Percentiles rank a stretch among this genome's conserved stretches.
These are phyloP conservation scores for Geotrichum australiense DNA, from an alignment of 1,139 yeast species.

Conservation along the genomic window DNA sequence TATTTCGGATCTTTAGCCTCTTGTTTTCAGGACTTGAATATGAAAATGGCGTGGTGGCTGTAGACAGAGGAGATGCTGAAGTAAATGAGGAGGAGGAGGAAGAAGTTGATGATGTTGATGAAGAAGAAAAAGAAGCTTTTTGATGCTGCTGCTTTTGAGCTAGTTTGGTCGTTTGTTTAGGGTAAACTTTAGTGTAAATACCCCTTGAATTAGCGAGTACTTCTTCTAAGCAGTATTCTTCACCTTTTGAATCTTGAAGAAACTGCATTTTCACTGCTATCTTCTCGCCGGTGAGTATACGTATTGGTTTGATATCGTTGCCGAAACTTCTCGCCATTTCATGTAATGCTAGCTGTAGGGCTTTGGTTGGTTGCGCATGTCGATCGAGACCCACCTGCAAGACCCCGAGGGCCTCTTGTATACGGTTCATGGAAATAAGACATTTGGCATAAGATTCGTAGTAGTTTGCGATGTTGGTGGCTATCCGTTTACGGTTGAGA, in stretches of 20 bases:
- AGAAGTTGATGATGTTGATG: no score
- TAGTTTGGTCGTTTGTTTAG: no score
- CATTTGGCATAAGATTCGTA: slow-evolving; percentile 76
- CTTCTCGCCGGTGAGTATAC: slow-evolving; percentile 42
- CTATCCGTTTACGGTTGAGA: slow-evolving; percentile 68
- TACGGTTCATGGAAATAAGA: slow-evolving; percentile 47
- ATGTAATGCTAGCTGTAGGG: slow-evolving; percentile 46
- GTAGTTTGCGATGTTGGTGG: slow-evolving; percentile 55
- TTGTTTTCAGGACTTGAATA: no score
- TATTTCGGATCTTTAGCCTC: no score
- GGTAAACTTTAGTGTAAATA: slow-evolving; percentile 6
- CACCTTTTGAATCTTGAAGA: slow-evolving; percentile 41
- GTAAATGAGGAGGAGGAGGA: no score
- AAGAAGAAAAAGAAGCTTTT: not conserved
- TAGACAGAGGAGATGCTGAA: no score
- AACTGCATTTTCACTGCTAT: slow-evolving; percentile 45
- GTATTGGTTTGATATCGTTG: slow-evolving; percentile 30
- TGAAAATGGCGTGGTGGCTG: no score
- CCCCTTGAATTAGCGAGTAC: slow-evolving; percentile 44
- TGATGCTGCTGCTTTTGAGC: not conserved
- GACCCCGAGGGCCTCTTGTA: slow-evolving; percentile 55
- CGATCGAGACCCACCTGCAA: slow-evolving; percentile 53
- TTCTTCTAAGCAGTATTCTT: slow-evolving; percentile 57
- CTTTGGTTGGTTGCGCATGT: slow-evolving; percentile 55
- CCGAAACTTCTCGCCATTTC: slow-evolving; percentile 42